phyloP scores from a whole-genome alignment of 768 basidiomycete species.

The Agrocybe praecox region DNA sequence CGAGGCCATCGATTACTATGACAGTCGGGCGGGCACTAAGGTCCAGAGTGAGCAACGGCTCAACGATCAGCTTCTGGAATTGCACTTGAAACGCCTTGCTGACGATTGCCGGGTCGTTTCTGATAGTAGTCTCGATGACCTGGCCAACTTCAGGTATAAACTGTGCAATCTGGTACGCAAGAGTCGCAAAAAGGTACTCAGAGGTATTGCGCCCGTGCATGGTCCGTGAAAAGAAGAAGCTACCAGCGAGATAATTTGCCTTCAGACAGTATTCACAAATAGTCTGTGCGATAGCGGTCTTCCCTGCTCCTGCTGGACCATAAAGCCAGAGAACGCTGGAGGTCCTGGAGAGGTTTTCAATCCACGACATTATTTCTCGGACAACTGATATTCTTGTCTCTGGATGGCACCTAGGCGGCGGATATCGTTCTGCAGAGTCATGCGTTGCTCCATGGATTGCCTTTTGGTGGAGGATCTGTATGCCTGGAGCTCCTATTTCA shows the following conservation, averaged over 20 bases:
- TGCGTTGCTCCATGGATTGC: slow-evolving; percentile 8
- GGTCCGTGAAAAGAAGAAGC: slow-evolving; percentile 17
- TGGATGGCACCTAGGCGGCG: slow-evolving; percentile 14
- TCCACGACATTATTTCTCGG: slow-evolving; percentile 11
- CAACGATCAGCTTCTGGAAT: slow-evolving; percentile 4
- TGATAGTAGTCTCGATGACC: neutral
- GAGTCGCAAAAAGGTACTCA: slow-evolving; percentile 14
- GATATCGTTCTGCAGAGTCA: slow-evolving; percentile 13
- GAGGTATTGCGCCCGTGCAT: neutral
- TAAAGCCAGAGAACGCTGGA: slow-evolving; percentile 17
- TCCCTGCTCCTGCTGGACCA: slow-evolving; percentile 25
- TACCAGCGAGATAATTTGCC: slow-evolving; percentile 7
- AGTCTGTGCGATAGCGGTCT: slow-evolving; percentile 29
- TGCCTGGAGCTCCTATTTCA: no score
- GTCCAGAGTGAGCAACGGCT: neutral
- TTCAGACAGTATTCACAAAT: slow-evolving; percentile 16
- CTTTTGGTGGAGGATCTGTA: no score
- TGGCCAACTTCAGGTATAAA: neutral
- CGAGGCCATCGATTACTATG: slow-evolving; percentile 24
- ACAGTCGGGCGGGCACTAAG: neutral
- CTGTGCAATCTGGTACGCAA: slow-evolving; percentile 21
- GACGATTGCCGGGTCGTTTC: slow-evolving; percentile 1
- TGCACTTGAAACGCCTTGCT: slow-evolving; percentile 9
- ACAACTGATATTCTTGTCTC: slow-evolving; percentile 10
- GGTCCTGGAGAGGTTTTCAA: neutral